Base-by-base conservation (phyloP, 1,139 yeast species). In the Pneumocystis canis region DNA sequence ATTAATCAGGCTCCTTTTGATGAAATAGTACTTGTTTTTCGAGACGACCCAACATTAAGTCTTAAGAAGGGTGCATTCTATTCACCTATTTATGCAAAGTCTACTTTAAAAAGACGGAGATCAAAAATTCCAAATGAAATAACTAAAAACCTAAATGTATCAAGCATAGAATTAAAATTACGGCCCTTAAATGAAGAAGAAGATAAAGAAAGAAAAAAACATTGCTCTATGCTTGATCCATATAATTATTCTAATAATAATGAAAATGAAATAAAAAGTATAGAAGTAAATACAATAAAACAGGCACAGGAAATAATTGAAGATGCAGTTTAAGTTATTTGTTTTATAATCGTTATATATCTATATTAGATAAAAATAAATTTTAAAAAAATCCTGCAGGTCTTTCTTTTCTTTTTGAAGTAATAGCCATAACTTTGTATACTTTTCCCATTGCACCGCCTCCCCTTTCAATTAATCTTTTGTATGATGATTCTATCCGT, bases 401-500 rank as follows among this genome's bases (percentile, higher is more conserved):
- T 9, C 4, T 9, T n/a, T 28, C 59, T 28, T 57, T 57, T 57
- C 59, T 35, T 47, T 47, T 47, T 11, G 54, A 25, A 57, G 11
- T 20, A 62, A 87, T 70, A 11, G 85, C 85, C 76, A 87, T 73
- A 61, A 87, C 85, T 71, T 88, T 88, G 73, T 87, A 88, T 6
- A 84, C 76, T 68, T 80, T 81, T 1, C 96, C 96, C 96, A 88
- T 88, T 3, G 82, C 80, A 39, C 80, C 79, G 1, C 80, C 80
- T 57, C 81, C 81, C 63, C 81, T 80, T 61, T 82, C 85, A 0
- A 86, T 84, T 59, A 88, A 75, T 66, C 96, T 78, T 58, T 77
- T 73, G 70, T 86, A 87, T 0, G 88, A 81, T 25, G 78, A 75
- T 62, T 80, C 79, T 14, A 88, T 78, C 25, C 79, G 69, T 60